These are phyloP conservation scores for Eryngium alpinum DNA, from an alignment of 140 eudicot species.

Conservation along the genomic window DNA sequence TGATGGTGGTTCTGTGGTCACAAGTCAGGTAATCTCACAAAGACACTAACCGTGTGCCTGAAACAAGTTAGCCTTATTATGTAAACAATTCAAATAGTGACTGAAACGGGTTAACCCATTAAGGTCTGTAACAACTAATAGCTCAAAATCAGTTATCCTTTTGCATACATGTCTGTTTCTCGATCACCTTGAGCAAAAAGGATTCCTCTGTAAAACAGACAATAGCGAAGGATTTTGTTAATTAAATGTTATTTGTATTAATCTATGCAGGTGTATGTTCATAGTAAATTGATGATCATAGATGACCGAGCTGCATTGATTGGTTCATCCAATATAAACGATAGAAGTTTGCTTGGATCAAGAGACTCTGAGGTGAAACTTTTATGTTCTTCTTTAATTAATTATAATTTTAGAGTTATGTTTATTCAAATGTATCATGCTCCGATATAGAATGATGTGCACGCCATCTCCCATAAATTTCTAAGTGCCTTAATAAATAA, in stretches of 20 bases:
- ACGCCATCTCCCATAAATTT: neutral
- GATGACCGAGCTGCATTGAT: slow-evolving; percentile 74
- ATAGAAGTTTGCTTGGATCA: slow-evolving; percentile 93
- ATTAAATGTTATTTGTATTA: neutral
- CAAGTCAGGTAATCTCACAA: slow-evolving; percentile 68
- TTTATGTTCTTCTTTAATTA: neutral
- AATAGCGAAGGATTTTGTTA: neutral
- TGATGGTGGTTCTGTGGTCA: slow-evolving; percentile 73
- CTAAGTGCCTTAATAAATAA: too few relatives aligned
- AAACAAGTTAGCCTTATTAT: neutral
- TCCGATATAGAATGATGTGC: neutral
- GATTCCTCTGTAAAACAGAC: neutral
- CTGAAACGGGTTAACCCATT: neutral
- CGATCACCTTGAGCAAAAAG: neutral
- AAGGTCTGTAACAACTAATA: neutral
- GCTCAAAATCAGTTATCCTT: neutral
- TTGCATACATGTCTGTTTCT: too few relatives aligned
- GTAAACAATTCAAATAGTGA: neutral
- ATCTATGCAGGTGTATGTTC: slow-evolving; percentile 73
- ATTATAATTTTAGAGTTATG: neutral
- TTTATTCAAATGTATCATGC: neutral
- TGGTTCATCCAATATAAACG: slow-evolving; percentile 92
- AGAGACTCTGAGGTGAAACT: slow-evolving; percentile 88
- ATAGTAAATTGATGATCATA: slow-evolving; percentile 87
- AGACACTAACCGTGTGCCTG: neutral